Base-by-base conservation (phyloP, 2,329 filamentous ascomycete genomes). In the Aureobasidium sp. region DNA sequence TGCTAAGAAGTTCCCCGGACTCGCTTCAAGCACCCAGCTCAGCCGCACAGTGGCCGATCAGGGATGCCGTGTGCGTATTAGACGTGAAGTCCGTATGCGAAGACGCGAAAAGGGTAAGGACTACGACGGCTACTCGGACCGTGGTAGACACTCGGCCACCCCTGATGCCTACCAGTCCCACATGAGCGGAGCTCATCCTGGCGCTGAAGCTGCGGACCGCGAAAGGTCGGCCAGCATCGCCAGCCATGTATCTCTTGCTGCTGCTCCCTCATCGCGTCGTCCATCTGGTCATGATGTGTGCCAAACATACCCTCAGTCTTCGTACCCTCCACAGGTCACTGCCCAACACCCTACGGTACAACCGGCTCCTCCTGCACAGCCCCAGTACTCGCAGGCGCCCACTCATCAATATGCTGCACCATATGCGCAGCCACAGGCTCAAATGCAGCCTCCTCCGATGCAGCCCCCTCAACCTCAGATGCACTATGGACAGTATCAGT, bases 1-100 rank as follows among this genome's bases (percentile, higher is more conserved):
- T 69, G 94, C 94, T 57, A 99, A 97, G 86, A 97, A 97, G 79
- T 99, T 99, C 78, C 94, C 94, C 17, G 94, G 93, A 20, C 79
- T 97, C 63, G 88, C 89, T 48, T 90, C 94, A 74, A 97, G 92
- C 77, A 99, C 94, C 0, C 80, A 84, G 13, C 80, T 97, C 55
- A 97, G 92, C 76, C 88, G 92, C 65, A 88, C 90, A 39, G 92
- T 99, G 47, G 92, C 93, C 20, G 93, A 99, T 75, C 94, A 99
- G 76, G 94, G 94, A 63, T 97, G 94, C 75, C 90, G 93, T 67
- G 94, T 99, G 32, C 88, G 94, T 50, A 99, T 99, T 70, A 86
- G 94, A 62, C 89, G 94, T 66, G 94, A 97, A 76, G 90, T 96
- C 7, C 87, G 92, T 63, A 95, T 96, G 89, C 87, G 92, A 75